phyloP scores from a whole-genome alignment of 2,329 filamentous ascomycete species.

The Cladosporium sp. region DNA sequence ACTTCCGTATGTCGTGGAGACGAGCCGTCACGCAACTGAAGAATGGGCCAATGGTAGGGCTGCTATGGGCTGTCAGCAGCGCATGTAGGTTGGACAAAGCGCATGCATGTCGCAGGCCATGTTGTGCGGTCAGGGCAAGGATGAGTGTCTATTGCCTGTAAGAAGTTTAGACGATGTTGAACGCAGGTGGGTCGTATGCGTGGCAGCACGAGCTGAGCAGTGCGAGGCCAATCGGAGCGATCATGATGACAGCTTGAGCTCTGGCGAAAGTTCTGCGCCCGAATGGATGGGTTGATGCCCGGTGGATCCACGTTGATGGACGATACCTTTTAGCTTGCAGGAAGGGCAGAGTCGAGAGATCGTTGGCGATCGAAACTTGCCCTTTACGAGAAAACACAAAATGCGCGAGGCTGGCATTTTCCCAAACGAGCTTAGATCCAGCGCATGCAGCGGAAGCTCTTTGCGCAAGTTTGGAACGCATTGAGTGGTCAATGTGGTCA shows the following conservation, averaged over 20 bases:
- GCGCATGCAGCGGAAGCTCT: neutral
- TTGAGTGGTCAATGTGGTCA: neutral
- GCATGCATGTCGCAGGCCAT: conserved; percentile 14
- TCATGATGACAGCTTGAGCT: conserved; percentile 9
- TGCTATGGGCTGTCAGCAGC: neutral
- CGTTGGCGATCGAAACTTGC: neutral
- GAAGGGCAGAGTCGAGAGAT: neutral
- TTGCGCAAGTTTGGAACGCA: neutral
- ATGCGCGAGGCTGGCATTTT: conserved; percentile 8
- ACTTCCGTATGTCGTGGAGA: neutral
- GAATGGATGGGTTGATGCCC: neutral
- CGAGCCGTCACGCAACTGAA: neutral
- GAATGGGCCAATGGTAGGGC: neutral
- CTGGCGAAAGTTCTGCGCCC: neutral
- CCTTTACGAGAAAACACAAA: neutral
- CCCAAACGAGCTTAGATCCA: neutral
- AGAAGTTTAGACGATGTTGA: neutral
- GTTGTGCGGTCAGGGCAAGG: neutral
- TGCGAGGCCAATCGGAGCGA: conserved; percentile 4
- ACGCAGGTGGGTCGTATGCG: conserved; percentile 7
- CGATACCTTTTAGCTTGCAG: neutral
- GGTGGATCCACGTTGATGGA: neutral
- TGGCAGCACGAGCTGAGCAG: neutral
- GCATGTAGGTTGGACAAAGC: neutral
- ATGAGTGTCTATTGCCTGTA: conserved; percentile 3